phyloP scores from a whole-genome alignment of 2,329 filamentous ascomycete genomes.

The Passalora sequoiae region DNA sequence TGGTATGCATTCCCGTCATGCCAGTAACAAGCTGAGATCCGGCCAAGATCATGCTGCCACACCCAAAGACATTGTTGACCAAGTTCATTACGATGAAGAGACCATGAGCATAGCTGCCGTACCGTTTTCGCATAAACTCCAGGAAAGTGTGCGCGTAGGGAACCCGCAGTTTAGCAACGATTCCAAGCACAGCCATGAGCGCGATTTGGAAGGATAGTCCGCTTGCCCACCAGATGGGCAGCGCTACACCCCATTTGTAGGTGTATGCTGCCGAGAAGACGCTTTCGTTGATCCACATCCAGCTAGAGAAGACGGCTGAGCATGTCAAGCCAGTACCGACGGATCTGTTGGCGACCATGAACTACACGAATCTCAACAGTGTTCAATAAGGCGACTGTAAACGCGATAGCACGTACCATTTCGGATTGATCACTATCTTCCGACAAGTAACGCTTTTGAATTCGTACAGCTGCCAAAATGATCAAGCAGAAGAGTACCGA shows the following conservation, averaged over 20 bases:
- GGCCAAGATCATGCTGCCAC: constrained; percentile 29
- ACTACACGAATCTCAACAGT: constrained; percentile 14
- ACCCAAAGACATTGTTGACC: constrained; percentile 38
- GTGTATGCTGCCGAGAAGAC: constrained; percentile 37
- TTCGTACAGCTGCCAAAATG: constrained; percentile 43
- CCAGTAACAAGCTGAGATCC: constrained; percentile 27
- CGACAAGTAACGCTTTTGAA: constrained; percentile 42
- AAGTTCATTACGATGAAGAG: constrained; percentile 29
- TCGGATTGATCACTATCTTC: constrained; percentile 44
- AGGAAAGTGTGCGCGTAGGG: constrained; percentile 50
- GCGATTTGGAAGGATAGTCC: constrained; percentile 47
- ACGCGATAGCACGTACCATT: constrained; percentile 26
- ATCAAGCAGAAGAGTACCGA: constrained; percentile 45
- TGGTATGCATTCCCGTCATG: constrained; percentile 46
- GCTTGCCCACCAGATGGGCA: constrained; percentile 34
- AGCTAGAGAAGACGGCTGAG: constrained; percentile 33
- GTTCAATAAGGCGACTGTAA: neutral
- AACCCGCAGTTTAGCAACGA: constrained; percentile 47
- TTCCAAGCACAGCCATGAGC: constrained; percentile 47
- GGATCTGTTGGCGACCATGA: constrained; percentile 35
- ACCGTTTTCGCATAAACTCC: constrained; percentile 44
- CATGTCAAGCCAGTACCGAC: constrained; percentile 30
- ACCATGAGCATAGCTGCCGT: constrained; percentile 25
- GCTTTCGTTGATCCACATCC: constrained; percentile 43
- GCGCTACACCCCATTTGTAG: constrained; percentile 29